phyloP scores from a whole-genome alignment of 148 eudicot genomes.

The Silene latifolia region DNA sequence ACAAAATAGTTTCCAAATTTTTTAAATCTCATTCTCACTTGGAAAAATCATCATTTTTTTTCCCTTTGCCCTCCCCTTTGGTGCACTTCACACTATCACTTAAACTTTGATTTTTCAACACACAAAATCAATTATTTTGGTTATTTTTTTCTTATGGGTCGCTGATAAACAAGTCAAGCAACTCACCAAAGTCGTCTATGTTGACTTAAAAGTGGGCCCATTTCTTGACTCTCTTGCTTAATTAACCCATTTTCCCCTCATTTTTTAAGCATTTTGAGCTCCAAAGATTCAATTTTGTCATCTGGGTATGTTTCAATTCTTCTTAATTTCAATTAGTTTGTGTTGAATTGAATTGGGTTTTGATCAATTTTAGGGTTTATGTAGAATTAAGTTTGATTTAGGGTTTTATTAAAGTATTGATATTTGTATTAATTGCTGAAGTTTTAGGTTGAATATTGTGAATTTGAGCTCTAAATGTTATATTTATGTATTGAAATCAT shows the following conservation, averaged over 20 bases:
- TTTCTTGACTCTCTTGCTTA: neutral
- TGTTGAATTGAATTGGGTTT: conserved; percentile 27
- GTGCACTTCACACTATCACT: conserved; percentile 6
- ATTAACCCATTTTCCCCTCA: conserved; percentile 9
- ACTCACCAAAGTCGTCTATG: conserved; percentile 20
- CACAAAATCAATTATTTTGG: conserved; percentile 8
- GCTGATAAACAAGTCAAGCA: conserved; percentile 20
- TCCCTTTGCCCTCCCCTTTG: conserved; percentile 10
- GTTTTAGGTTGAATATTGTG: conserved; percentile 9
- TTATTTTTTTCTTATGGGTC: conserved; percentile 14
- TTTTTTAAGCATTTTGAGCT: conserved; percentile 16
- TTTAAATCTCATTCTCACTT: neutral
- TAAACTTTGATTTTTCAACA: conserved; percentile 22
- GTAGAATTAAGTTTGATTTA: neutral
- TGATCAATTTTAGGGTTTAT: neutral
- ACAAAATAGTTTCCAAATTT: too few relatives aligned
- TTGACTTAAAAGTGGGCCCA: conserved; percentile 20
- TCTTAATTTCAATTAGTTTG: conserved; percentile 17
- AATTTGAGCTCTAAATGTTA: neutral
- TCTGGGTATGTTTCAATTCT: conserved; percentile 37
- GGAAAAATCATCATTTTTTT: neutral
- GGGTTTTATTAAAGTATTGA: neutral
- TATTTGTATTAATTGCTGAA: neutral
- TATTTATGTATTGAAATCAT: neutral
- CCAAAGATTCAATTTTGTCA: conserved; percentile 19